A percentile compares a stretch with the other conserved stretches of the same genome.
Conservation (phyloP, 2,329 filamentous ascomycete genomes). For the Fusarium continuum region DNA sequence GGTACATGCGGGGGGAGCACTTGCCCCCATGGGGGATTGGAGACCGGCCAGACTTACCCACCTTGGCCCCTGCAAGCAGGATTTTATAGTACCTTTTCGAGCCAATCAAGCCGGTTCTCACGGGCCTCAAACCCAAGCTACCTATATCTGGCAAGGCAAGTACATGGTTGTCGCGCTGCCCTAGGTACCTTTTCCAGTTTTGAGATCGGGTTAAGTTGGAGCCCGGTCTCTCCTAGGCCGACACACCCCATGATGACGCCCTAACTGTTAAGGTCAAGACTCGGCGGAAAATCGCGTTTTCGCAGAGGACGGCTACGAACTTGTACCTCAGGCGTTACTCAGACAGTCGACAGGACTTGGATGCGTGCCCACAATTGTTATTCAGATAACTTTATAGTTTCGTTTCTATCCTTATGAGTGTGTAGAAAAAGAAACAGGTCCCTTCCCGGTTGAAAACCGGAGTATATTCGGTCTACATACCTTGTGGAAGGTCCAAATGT, state of each 20-base stretch:
- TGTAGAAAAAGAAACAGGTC: too few species aligned
- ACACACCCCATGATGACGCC: background rate
- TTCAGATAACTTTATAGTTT: too few species aligned
- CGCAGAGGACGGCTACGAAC: too few species aligned
- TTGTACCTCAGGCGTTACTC: too few species aligned
- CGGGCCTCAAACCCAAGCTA: slow-evolving; percentile 15
- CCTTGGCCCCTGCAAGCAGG: slow-evolving; percentile 9
- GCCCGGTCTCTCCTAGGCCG: background rate
- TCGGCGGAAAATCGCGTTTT: slow-evolving; percentile 1
- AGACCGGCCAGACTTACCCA: slow-evolving; percentile 28
- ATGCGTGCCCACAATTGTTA: too few species aligned
- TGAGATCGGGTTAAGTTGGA: background rate
- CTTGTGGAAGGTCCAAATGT: background rate
- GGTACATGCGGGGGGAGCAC: slow-evolving; percentile 23
- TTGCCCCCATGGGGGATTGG: slow-evolving; percentile 33
- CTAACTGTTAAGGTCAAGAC: background rate
- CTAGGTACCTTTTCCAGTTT: slow-evolving; percentile 13
- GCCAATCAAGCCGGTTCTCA: slow-evolving; percentile 23
- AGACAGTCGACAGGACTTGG: too few species aligned
- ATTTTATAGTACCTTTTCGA: slow-evolving; percentile 19
- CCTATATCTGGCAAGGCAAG: slow-evolving; percentile 37
- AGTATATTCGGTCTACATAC: slow-evolving; percentile 5
- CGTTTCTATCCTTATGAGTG: too few species aligned
- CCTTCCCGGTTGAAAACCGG: background rate
- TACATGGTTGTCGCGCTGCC: slow-evolving; percentile 12